Evolutionary conservation across 768 basidiomycete species (phyloP), one percentile per base, ranked within the genome.

Genomic region (Goffeauzyma gilvescens): DNA sequence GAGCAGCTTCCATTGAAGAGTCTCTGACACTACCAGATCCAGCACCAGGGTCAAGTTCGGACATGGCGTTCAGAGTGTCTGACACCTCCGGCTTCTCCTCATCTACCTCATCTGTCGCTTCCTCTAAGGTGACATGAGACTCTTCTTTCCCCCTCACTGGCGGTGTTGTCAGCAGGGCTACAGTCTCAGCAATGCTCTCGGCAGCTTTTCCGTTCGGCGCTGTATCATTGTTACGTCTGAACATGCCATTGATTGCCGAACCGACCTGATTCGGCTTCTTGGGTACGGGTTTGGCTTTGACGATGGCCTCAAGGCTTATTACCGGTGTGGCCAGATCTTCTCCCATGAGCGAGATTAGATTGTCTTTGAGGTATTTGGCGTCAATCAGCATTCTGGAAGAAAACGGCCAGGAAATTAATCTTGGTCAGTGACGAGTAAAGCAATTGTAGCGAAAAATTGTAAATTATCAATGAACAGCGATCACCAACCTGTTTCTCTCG

Each of bases 221-320:
- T 7, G 42, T 36, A 4, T 44, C 44, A 15, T 38, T 41, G 17
- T 38, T 49, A 13, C 59, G 38, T 5, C 52, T 36, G 10, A 60
- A 31, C 3, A 62, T 39, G 3, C 57, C 60, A 34, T 46, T 48
- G 45, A 61, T 46, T 4, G 55, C 48, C 32, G 52, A 44, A 15
- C 49, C 46, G 39, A 62, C 53, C 18, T 55, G 48, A 2, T 36
- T 30, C 5, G 41, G 24, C 42, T 56, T 55, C 9, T 56, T 47
- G 1, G 65, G 65, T 0, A 78, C 57, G n/a, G 67, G 52, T 60
- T 87, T 85, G 66, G 90, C 86, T 34, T 74, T 68, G 44, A 90
- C 76, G 41, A 93, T 75, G 8, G 76, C 82, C 64, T 83, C 81
- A 17, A 93, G 72, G 75, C 85, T 82, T 14, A 69, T 72, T 10